phyloP scores from a whole-genome alignment of 371 early-diverging fungal genomes.

The Lichtheimia corymbifera region DNA sequence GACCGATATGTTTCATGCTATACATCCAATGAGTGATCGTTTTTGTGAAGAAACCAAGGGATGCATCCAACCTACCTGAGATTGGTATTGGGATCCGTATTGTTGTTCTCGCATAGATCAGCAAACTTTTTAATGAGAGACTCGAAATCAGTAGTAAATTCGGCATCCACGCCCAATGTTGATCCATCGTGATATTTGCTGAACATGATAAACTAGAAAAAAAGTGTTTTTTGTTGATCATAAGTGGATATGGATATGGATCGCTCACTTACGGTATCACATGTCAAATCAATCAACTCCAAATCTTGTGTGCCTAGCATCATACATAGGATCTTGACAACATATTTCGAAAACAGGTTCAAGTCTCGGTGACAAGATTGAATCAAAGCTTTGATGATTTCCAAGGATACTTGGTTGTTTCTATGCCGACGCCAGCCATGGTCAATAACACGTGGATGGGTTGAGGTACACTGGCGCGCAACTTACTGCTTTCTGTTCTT shows the following conservation, averaged over 20 bases:
- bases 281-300: conserved; percentile 53
- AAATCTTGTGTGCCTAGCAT: conserved; percentile 51
- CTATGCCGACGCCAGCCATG: conserved; percentile 16
- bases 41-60: neutral
- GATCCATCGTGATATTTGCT: conserved; percentile 69
- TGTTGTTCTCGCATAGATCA: conserved; percentile 42
- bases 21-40: no score
- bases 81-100: conserved; percentile 22
- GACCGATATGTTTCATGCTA: conserved; percentile 51
- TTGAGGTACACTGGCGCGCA: neutral
- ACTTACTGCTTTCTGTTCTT: conserved; percentile 64
- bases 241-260: neutral
- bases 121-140: conserved; percentile 57
- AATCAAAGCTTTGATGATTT: conserved; percentile 75
- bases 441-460: conserved; percentile 4
- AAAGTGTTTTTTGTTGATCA: no score
- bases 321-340: conserved; percentile 57
- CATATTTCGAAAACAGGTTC: conserved; percentile 79
- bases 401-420: conserved; percentile 57
- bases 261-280: conserved; percentile 48
- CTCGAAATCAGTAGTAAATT: conserved; percentile 60
- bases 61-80: neutral
- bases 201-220: conserved; percentile 66
- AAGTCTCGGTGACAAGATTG: conserved; percentile 74
- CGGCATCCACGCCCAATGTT: conserved; percentile 63